Base-by-base conservation (phyloP, 2,329 filamentous ascomycete species). In the Pseudogymnoascus sp. region DNA sequence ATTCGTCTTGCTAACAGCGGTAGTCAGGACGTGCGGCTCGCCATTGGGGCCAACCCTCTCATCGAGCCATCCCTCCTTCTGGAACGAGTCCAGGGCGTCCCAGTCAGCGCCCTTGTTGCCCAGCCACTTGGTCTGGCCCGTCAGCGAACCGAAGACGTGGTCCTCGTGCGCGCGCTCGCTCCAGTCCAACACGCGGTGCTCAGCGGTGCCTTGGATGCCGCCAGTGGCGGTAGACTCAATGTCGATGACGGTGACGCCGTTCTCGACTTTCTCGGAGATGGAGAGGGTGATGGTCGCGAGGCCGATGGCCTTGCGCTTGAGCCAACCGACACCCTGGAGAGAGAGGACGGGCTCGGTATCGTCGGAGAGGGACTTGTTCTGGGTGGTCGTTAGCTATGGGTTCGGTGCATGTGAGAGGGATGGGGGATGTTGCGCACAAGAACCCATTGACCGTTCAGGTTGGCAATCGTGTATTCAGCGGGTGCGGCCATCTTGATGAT, bases 161-260 rank as follows among this genome's bases (percentile, higher is more conserved):
- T 90, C 86, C 2, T 76, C 74, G 72, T 87, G 85, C 25, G 78
- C 76, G 25, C 81, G 79, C 66, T 74, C 76, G 21, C 74, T 68
- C 80, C 83, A 86, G 73, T 88, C 81, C 2, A 88, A 75, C 1
- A 72, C 76, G 60, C 87, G 82, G 6, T 76, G 71, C 73, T 90
- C 87, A 16, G 77, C 77, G 16, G 82, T 88, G 64, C 81, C 83
- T 64, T 80, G 79, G 51, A 90, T 77, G 39, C 84, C 84, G 37
- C 85, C 87, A 0, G 84, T 86, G n/a, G 81, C 77, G n/a, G 80
- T 77, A 70, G 89, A 86, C 31, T 83, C 80, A 68, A 87, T 82
- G 69, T 84, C 79, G 73, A 88, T 80, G 71, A 83, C 79, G 21
- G 76, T 75, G 28, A 78, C 63, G 21, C 72, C 72, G 4, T 77